Conservation (phyloP, 2,329 filamentous ascomycete species). For the Fusarium tjaetaba region DNA sequence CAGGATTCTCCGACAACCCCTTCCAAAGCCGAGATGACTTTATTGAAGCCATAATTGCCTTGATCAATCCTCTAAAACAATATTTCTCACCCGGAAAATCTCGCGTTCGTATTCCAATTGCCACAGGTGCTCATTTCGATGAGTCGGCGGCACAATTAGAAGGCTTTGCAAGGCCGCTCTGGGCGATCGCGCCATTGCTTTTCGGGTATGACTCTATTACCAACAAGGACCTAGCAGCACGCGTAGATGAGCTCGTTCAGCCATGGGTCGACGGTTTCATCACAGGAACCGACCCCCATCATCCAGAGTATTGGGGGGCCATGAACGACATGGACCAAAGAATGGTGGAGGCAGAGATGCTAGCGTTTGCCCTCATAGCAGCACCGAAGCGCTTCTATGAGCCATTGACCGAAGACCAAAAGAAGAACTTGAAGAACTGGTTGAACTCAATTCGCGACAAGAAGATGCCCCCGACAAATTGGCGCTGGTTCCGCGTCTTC, state of each 20-base stretch:
- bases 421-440: constrained; percentile 53
- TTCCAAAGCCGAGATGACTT: constrained; percentile 50
- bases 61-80: constrained; percentile 47
- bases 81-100: constrained; percentile 50
- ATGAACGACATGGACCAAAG: constrained; percentile 59
- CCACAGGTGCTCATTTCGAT: constrained; percentile 55
- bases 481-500: constrained; percentile 64
- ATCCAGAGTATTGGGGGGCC: constrained; percentile 58
- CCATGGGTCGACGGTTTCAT: constrained; percentile 48
- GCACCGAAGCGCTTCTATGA: constrained; percentile 52
- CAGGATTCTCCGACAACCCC: constrained; percentile 55
- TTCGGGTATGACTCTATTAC: constrained; percentile 49
- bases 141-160: constrained; percentile 57
- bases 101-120: constrained; percentile 50
- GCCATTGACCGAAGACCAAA: constrained; percentile 42
- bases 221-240: not conserved
- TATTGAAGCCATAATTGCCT: constrained; percentile 46
- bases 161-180: constrained; percentile 55
- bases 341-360: constrained; percentile 65
- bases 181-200: constrained; percentile 51
- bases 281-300: constrained; percentile 47
- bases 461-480: constrained; percentile 59
- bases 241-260: constrained; percentile 18
- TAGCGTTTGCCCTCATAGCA: constrained; percentile 58
- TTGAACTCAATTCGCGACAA: constrained; percentile 55